Conservation (phyloP, 208 protist species). For the Acanthamoeba divionensis region DNA sequence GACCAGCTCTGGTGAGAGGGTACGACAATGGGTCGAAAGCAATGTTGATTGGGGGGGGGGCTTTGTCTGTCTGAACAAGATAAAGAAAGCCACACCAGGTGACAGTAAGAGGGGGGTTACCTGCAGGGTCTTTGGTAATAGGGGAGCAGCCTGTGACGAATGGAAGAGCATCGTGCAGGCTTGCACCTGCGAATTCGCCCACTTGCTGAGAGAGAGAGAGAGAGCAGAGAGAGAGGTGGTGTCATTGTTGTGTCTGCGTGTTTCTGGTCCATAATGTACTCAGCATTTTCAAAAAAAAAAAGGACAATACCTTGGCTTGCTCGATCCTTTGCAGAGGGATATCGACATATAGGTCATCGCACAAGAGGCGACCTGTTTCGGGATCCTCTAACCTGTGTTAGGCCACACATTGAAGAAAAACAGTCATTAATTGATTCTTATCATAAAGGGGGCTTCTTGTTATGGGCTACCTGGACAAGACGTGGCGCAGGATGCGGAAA, state of each 20-base stretch:
- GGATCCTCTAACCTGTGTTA: too few species aligned
- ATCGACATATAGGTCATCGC: slow-evolving; percentile 84
- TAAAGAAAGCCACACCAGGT: background rate
- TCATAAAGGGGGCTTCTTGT: too few species aligned
- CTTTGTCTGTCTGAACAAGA: too few species aligned
- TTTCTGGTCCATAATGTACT: background rate
- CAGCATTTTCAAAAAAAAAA: too few species aligned
- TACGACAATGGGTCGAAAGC: slow-evolving; percentile 61
- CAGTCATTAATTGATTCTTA: too few species aligned
- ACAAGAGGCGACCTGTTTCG: slow-evolving; percentile 86
- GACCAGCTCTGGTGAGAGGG: slow-evolving; percentile 70
- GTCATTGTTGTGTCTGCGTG: background rate
- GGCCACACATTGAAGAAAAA: too few species aligned
- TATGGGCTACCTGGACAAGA: too few species aligned
- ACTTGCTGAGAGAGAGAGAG: background rate
- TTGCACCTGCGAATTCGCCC: background rate
- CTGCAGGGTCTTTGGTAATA: background rate
- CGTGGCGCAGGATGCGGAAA: slow-evolving; percentile 87
- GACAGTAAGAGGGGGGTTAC: background rate
- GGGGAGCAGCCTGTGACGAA: background rate
- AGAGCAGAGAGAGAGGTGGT: slow-evolving; percentile 39
- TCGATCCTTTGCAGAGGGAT: slow-evolving; percentile 83
- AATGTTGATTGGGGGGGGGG: slow-evolving; percentile 61
- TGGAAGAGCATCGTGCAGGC: background rate
- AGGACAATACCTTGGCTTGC: slow-evolving; percentile 66